Conservation (phyloP, 768 basidiomycete species). For the Pleurotus sapidus region DNA sequence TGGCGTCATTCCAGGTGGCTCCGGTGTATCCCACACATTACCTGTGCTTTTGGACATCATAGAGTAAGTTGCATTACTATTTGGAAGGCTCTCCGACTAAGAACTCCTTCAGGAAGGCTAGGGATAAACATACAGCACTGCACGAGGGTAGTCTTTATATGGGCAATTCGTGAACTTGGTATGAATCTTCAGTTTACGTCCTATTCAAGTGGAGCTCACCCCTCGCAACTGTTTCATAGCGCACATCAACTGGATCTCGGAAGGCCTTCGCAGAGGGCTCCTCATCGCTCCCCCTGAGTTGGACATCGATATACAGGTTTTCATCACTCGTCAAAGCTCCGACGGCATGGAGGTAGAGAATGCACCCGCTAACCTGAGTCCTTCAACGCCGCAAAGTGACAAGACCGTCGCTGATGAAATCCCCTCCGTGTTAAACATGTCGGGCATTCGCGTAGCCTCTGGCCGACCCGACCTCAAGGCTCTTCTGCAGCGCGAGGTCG, state of each 20-base stretch:
- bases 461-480: conserved; percentile 42
- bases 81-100: not conserved
- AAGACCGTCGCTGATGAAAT: conserved; percentile 14
- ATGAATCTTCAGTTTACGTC: too few relatives aligned
- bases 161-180: conserved; percentile 37
- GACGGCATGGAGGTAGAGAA: conserved; percentile 19
- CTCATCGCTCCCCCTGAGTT: conserved; percentile 25
- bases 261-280: conserved; percentile 29
- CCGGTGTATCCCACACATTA: conserved; percentile 46
- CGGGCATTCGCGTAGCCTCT: not conserved
- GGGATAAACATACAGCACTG: conserved; percentile 20
- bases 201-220: not conserved
- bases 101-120: conserved; percentile 21
- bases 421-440: conserved; percentile 20
- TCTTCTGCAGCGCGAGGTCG: conserved; percentile 35
- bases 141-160: conserved; percentile 36
- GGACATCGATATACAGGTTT: conserved; percentile 36
- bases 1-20: conserved; percentile 24
- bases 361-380: conserved; percentile 8
- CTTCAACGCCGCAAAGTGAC: conserved; percentile 12
- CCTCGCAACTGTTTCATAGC: conserved; percentile 12
- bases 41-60: conserved; percentile 42
- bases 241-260: conserved; percentile 45
- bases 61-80: conserved; percentile 25
- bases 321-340: conserved; percentile 29